Base-by-base conservation (phyloP, 805 yeast species). In the Diddensiella caesifluorescens region DNA sequence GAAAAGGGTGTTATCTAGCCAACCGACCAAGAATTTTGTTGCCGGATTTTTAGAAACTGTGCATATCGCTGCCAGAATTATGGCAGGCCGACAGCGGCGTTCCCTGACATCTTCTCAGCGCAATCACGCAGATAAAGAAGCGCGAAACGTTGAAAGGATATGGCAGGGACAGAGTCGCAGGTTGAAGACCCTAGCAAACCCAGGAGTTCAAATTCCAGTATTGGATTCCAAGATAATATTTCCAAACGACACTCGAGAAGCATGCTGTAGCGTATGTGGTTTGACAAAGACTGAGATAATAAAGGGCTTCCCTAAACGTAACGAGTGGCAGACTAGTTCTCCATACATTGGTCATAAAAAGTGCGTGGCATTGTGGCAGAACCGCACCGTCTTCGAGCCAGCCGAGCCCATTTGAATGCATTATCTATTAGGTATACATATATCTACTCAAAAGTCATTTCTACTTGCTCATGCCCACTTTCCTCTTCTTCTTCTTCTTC, bases 81-180 rank as follows among this genome's bases (percentile, higher is more conserved):
- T 51, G 53, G 53, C 52, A 5, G 60, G 60, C 1, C 28, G 60
- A 16, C 29, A 43, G 21, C 45, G 56, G 4, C 40, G 50, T 9
- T 30, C 28, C 20, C 20, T 35, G 3, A 38, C 36, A 18, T 20
- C 44, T 6, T 33, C 39, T 4, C 33, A 40, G 28, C 25, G 21
- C n/a, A 23, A 26, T 3, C 38, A 39, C 12, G 44, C 53, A 12
- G 57, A 53, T 34, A 19, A 48, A 22, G 57, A 50, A 22, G 43
- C 57, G 10, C 37, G 56, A 7, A 49, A 50, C 10, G 31, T 54
- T 3, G 44, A 30, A 5, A 35, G 53, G 4, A 40, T 38, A 10
- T 55, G 57, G 59, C 29, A 39, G 18, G 38, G 42, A 1, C 39
- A 50, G 10, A 29, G 42, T 7, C 37, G 36, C 4, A 30, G 56